A percentile compares a stretch with the other conserved stretches of the same genome.
Evolutionary conservation across 2,329 filamentous ascomycete genomes (phyloP).

Genomic region (Apiospora rasikravindrae): DNA sequence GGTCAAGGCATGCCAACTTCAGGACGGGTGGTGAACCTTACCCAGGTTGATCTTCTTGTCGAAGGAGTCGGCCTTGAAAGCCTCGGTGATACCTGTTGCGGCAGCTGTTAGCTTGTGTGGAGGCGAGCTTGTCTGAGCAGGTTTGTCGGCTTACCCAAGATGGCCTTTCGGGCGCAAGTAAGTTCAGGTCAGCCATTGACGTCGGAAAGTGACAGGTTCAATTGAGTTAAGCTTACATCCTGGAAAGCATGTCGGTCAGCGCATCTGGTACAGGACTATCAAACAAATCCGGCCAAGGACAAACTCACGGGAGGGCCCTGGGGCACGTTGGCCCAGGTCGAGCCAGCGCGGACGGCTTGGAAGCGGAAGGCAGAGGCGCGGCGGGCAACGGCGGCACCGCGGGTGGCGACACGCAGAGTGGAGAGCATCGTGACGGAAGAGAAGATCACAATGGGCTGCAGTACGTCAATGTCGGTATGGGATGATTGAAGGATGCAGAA

Average conservation of each 20-base stretch:
- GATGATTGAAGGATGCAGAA: neutral
- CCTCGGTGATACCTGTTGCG: constrained; percentile 83
- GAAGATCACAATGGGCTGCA: too few species aligned
- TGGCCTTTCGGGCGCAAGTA: constrained; percentile 60
- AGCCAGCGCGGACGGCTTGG: constrained; percentile 62
- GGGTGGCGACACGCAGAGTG: constrained; percentile 57
- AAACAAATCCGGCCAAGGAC: constrained; percentile 23
- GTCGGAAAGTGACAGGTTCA: constrained; percentile 18
- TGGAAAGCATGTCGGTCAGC: constrained; percentile 19
- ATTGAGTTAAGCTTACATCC: constrained; percentile 29
- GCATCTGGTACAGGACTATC: constrained; percentile 24
- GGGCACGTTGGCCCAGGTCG: constrained; percentile 88
- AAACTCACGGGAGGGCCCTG: constrained; percentile 92
- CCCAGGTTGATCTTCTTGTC: constrained; percentile 97
- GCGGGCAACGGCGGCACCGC: constrained; percentile 49
- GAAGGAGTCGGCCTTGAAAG: constrained; percentile 96
- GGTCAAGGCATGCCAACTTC: neutral
- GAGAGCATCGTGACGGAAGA: constrained; percentile 52
- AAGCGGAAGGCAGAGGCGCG: constrained; percentile 47
- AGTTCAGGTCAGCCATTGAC: constrained; percentile 23
- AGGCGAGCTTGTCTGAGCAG: neutral
- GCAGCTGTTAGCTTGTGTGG: constrained; percentile 21
- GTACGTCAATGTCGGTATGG: neutral
- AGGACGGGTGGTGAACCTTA: constrained; percentile 47
- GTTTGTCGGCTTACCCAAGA: constrained; percentile 66